Evolutionary conservation across 306 rosid genomes (phyloP), one percentile per base, ranked within the genome.

Genomic region (Cyamopsis tetragonoloba): DNA sequence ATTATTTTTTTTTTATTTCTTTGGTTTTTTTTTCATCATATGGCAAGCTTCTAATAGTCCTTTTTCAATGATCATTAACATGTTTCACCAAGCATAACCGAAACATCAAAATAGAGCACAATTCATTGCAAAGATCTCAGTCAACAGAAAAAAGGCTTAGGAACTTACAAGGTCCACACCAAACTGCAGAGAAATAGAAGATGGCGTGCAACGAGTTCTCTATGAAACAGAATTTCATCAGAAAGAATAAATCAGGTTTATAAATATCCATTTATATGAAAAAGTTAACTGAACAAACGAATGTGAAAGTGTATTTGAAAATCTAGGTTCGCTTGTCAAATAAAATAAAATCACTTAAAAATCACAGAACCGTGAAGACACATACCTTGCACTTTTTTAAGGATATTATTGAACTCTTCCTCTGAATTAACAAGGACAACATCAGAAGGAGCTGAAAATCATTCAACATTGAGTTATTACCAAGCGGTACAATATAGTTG

Each of bases 111-210:
- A 38, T 5, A 44, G 32, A 58, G 35, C 18, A 67, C 15, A 58
- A 23, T 24, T 10, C n/a, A 14, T 10, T 37, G 22, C 41, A 28
- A 58, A 78, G 9, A 27, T 38, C 39, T 17, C 38, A 26, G 20
- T 35, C 4, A 6, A 39, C 6, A 22, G 34, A 27, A 51, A 38
- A 48, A 49, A 26, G 42, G 9, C 32, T 28, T 47, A 18, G 66
- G 43, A 70, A 83, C 96, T 91, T 85, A 88, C 97, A 91, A 66
- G 97, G 96, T 15, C 95, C 96, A 64, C 97, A 88, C 97, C 96
- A 91, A 46, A 32, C 88, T 19, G 97, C 96, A 43, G 96, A 88
- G 85, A 88, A 91, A 71, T 91, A 91, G 84, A 88, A 85, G 78
- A 91, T 48, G 1, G 93, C 86, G 2, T 89, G 89, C 81, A 78